Evolutionary conservation across 1,139 yeast genomes (phyloP).

Genomic region (Magnusiomyces tetraspermus): DNA sequence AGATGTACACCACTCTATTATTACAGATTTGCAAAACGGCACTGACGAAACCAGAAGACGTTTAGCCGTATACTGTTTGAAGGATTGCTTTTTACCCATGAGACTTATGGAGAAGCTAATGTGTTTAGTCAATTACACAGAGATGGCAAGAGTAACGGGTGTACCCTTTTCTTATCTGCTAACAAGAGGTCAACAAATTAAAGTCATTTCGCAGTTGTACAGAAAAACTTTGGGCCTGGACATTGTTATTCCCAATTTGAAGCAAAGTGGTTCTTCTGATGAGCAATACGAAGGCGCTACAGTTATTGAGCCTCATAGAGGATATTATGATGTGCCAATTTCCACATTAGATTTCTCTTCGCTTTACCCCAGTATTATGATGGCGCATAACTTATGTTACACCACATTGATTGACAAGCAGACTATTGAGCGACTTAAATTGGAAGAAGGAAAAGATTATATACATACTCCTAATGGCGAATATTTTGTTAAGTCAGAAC

Average conservation of each 20-base stretch:
- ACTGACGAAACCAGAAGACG: constrained; percentile 86
- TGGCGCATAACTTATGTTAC: constrained; percentile 97
- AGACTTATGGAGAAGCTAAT: constrained; percentile 82
- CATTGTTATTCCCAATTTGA: constrained; percentile 84
- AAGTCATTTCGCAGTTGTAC: constrained; percentile 89
- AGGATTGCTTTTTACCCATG: constrained; percentile 89
- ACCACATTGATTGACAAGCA: constrained; percentile 71
- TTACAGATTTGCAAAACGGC: constrained; percentile 90
- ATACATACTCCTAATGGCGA: constrained; percentile 76
- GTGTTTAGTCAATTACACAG: constrained; percentile 95
- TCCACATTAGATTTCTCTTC: constrained; percentile 97
- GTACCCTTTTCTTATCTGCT: constrained; percentile 89
- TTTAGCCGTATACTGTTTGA: constrained; percentile 91
- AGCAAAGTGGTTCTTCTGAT: constrained; percentile 63
- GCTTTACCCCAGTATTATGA: constrained; percentile 96
- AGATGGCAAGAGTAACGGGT: constrained; percentile 99
- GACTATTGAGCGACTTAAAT: constrained; percentile 54
- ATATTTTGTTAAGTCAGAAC: constrained; percentile 57
- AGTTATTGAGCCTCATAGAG: constrained; percentile 91
- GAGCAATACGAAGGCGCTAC: constrained; percentile 99
- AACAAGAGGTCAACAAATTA: constrained; percentile 93
- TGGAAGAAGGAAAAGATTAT: constrained; percentile 69
- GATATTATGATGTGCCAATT: constrained; percentile 93
- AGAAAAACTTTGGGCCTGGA: constrained; percentile 82
- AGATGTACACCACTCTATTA: constrained; percentile 94